Evolutionary conservation across 768 basidiomycete species (phyloP), one percentile per base, ranked within the genome.

Genomic region (Phylloporus sp.): DNA sequence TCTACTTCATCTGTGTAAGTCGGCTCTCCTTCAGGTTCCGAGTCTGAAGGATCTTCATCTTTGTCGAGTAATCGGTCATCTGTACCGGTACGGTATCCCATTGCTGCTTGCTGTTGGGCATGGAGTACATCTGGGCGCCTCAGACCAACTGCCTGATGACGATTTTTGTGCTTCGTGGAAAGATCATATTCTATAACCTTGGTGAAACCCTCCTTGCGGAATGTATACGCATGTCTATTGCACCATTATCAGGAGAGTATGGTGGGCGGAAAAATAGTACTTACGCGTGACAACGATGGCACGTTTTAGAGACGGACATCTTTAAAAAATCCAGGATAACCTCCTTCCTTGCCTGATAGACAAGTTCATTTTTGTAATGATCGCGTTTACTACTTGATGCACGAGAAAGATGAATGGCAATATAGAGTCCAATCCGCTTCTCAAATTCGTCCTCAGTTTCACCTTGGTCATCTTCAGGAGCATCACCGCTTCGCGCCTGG

Each of bases 171-270:
- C 69, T 93, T 95, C 2, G 68, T 45, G 6, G 90, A 76, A 28
- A 98, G 78, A 60, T 95, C 94, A 63, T 91, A 91, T 72, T 98
- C 94, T 64, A 98, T 86, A 49, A 99, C 80, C 72, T 97, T 98
- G 45, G 88, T 91, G 68, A 89, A 78, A 0, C 91, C 92, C 64
- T 99, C 97, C 69, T 92, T 97, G 47, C 95, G 86, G 71, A 89
- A 92, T 0, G 93, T 91, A 66, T 91, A 94, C 3, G 80, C 84
- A 59, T 79, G 70, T 26, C 92, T 95, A 44, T 32, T 13, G 34
- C n/a, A 43, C 39, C 4, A 56, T 8, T 34, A 20, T 59, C 35
- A 60, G 31, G n/a, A 35, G 31, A 18, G 22, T 41, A 55, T 45
- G 18, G 22, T 24, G n/a, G 16, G 22, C 27, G 53, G 41, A 42